A percentile compares a stretch with the other conserved stretches of the same genome.
Conservation (phyloP, 78 protist species). For the Thecamonas trahens region DNA sequence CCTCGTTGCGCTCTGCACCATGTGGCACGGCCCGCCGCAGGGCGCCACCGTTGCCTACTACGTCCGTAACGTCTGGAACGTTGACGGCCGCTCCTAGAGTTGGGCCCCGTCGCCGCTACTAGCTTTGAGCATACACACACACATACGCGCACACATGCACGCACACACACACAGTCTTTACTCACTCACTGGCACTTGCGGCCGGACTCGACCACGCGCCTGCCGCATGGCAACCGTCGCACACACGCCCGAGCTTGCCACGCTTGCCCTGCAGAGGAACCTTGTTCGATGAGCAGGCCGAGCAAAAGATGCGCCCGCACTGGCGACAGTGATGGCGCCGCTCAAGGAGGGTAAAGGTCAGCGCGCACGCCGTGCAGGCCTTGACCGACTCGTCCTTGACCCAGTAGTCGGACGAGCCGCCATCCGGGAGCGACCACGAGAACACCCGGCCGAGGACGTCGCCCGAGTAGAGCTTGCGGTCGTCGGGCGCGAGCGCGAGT, state of each 20-base stretch:
- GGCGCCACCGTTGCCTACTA: no score
- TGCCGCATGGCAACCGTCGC: constrained; percentile 8
- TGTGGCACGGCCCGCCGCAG: no score
- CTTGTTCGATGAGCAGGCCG: neutral
- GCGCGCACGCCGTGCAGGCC: neutral
- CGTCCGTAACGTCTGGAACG: no score
- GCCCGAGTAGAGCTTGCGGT: neutral
- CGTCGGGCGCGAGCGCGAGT: neutral
- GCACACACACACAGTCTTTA: no score
- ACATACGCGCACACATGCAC: no score
- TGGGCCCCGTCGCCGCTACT: no score
- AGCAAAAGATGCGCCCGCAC: constrained; percentile 15
- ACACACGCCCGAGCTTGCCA: neutral
- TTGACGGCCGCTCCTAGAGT: no score
- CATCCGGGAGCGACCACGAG: constrained; percentile 6
- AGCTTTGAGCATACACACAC: no score
- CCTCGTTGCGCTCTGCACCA: no score
- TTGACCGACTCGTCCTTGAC: neutral
- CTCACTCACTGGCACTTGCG: no score
- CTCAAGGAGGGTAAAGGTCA: neutral
- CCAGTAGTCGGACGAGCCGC: neutral
- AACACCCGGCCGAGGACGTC: neutral
- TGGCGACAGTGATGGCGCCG: constrained; percentile 27
- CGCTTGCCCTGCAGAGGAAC: neutral
- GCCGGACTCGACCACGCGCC: no score